Evolutionary conservation across 331 rosid species (phyloP).

Genomic region (Malus hybrid): DNA sequence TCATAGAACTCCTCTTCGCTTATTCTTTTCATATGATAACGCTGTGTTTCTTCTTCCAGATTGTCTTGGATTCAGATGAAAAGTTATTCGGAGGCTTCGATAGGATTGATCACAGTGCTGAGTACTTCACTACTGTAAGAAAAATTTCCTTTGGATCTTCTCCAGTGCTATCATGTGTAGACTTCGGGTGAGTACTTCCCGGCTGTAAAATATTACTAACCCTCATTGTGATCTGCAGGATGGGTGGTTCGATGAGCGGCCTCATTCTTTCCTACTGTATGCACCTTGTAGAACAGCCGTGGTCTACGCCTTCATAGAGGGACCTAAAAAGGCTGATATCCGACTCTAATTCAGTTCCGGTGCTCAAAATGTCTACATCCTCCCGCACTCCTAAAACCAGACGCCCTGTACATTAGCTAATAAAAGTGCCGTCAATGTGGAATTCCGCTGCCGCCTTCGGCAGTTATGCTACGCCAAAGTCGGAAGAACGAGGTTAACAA

Average conservation of each 20-base stretch:
- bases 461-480: neutral
- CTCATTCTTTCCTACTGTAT: constrained; percentile 67
- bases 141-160: neutral
- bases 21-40: neutral
- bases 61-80: constrained; percentile 88
- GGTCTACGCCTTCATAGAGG: constrained; percentile 55
- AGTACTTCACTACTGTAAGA: constrained; percentile 62
- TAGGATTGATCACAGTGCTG: constrained; percentile 61
- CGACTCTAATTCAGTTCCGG: neutral
- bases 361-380: neutral
- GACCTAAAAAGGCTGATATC: constrained; percentile 7
- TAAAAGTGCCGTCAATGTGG: neutral
- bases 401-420: neutral
- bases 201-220: neutral
- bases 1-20: neutral
- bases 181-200: neutral
- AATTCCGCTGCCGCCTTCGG: neutral
- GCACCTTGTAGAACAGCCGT: constrained; percentile 80
- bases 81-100: constrained; percentile 62
- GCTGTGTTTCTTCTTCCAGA: constrained; percentile 30
- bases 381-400: neutral
- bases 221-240: constrained; percentile 44
- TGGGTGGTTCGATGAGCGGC: constrained; percentile 58
- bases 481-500: neutral
- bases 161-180: neutral